Conservation (phyloP, 768 basidiomycete species). For the Pleurotus ostreatus region DNA sequence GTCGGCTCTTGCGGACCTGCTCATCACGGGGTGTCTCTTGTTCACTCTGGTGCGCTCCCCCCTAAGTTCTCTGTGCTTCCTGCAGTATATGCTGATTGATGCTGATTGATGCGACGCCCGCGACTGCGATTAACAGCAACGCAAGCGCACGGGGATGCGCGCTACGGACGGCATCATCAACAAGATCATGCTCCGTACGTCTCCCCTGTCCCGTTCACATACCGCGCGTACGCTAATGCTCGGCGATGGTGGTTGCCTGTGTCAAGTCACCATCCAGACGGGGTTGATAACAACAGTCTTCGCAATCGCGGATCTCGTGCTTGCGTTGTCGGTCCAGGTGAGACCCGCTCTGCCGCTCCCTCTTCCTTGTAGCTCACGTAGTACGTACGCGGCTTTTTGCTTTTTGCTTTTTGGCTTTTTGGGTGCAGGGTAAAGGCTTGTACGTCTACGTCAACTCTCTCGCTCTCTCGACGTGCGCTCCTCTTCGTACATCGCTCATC, state of each 20-base stretch:
- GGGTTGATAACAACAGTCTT: constrained; percentile 6
- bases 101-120: neutral
- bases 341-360: neutral
- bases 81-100: neutral
- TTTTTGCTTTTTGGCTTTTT: no score
- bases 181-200: constrained; percentile 5
- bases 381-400: no score
- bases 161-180: constrained; percentile 7
- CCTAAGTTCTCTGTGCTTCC: neutral
- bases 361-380: neutral
- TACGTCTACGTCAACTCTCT: neutral
- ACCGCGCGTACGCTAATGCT: neutral
- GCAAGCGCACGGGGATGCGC: constrained; percentile 4
- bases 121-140: neutral
- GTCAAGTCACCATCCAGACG: constrained; percentile 8
- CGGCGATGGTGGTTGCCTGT: no score
- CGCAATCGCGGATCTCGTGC: constrained; percentile 7
- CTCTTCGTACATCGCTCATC: neutral
- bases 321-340: constrained; percentile 1
- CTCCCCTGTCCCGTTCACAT: neutral
- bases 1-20: constrained; percentile 4
- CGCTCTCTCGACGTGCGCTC: no score
- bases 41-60: neutral
- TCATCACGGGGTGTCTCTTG: constrained; percentile 7
- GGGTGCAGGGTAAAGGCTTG: neutral